phyloP scores from a whole-genome alignment of 1,139 yeast genomes.

The Pichia sp. region DNA sequence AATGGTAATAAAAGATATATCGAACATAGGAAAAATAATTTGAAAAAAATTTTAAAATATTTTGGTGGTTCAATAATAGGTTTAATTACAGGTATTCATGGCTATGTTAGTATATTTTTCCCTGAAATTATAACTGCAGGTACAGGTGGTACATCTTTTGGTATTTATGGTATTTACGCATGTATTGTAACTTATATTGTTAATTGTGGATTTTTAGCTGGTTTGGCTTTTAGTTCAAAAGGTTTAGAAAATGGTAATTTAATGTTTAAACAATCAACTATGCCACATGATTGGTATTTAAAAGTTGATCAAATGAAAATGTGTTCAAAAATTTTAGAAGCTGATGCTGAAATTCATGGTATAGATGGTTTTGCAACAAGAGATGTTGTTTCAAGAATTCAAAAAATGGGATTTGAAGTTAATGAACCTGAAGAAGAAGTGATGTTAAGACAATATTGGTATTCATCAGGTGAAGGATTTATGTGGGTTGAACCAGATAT shows the following conservation, averaged over 20 bases:
- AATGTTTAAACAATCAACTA: constrained; percentile 48
- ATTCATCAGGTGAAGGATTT: constrained; percentile 67
- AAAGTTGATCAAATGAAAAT: constrained; percentile 66
- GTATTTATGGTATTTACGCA: constrained; percentile 44
- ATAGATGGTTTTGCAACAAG: constrained; percentile 35
- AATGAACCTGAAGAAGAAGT: constrained; percentile 46
- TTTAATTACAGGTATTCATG: constrained; percentile 29
- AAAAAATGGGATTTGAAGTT: constrained; percentile 28
- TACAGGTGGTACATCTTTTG: constrained; percentile 31
- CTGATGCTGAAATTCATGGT: constrained; percentile 51
- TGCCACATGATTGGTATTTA: constrained; percentile 57
- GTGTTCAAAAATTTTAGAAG: constrained; percentile 59
- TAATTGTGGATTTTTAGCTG: constrained; percentile 55
- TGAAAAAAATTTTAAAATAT: constrained; percentile 25
- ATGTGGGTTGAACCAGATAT: constrained; percentile 79
- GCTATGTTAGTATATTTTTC: constrained; percentile 33
- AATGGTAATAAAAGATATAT: constrained; percentile 52
- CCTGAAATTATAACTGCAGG: constrained; percentile 29
- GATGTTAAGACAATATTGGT: constrained; percentile 69
- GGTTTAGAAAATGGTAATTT: constrained; percentile 57
- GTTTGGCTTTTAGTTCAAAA: constrained; percentile 43
- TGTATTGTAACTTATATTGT: constrained; percentile 59
- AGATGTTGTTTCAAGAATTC: constrained; percentile 30
- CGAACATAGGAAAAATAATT: constrained; percentile 26
- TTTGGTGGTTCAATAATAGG: constrained; percentile 35